Evolutionary conservation across 1,139 yeast genomes (phyloP).

Genomic region (Kodamaea arcana): DNA sequence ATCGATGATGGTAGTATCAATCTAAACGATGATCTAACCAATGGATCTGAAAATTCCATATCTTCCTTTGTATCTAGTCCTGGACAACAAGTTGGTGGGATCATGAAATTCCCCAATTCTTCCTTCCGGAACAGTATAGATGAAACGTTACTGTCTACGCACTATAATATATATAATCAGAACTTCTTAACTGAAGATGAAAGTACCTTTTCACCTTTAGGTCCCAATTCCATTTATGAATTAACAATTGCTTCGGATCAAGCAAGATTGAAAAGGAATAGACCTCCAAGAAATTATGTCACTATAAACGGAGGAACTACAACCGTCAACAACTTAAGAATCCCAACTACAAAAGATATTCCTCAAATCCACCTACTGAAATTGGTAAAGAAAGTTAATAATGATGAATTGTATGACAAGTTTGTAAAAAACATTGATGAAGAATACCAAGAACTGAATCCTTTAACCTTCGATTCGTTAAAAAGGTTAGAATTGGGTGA

Average conservation of each 20-base stretch:
- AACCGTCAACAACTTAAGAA: constrained; percentile 43
- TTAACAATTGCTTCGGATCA: constrained; percentile 58
- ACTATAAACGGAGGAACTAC: constrained; percentile 41
- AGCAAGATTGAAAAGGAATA: constrained; percentile 32
- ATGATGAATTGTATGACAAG: constrained; percentile 39
- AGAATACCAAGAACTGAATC: constrained; percentile 54
- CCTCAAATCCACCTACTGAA: constrained; percentile 76
- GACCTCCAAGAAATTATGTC: constrained; percentile 31
- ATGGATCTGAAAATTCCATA: constrained; percentile 23
- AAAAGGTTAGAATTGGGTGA: constrained; percentile 40
- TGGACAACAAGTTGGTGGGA: constrained; percentile 9
- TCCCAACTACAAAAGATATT: constrained; percentile 79
- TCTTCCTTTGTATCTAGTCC: constrained; percentile 16
- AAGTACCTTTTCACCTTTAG: constrained; percentile 54
- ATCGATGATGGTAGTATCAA: constrained; percentile 25
- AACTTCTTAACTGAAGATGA: constrained; percentile 15
- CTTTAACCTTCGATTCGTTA: constrained; percentile 47
- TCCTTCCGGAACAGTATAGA: constrained; percentile 37
- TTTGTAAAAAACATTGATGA: constrained; percentile 41
- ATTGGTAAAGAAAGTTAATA: constrained; percentile 45
- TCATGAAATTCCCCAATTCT: constrained; percentile 13
- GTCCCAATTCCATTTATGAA: constrained; percentile 77
- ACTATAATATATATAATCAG: constrained; percentile 23
- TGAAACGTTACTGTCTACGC: constrained; percentile 32
- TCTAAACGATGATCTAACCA: constrained; percentile 39